A percentile compares a stretch with the other conserved stretches of the same genome.
Conservation (phyloP, 2,329 filamentous ascomycete species). For the Pestalotiopsis sp. region DNA sequence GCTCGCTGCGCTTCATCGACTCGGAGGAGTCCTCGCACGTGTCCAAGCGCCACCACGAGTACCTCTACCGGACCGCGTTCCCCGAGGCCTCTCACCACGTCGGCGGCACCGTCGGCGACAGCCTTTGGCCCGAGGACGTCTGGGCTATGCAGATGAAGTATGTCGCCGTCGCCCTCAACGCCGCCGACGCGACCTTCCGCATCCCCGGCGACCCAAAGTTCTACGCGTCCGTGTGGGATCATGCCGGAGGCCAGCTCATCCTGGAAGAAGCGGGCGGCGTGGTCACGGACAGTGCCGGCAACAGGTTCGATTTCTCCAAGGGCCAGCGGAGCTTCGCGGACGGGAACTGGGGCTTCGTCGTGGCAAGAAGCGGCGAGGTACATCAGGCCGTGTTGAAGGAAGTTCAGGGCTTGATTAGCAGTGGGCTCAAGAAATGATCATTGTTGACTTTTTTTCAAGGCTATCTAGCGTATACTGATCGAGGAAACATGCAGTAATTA, state of each 20-base stretch:
- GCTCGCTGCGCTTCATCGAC: conserved; percentile 4
- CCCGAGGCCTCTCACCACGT: neutral
- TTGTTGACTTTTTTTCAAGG: neutral
- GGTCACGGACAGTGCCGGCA: conserved; percentile 52
- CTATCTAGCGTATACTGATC: neutral
- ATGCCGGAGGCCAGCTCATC: conserved; percentile 54
- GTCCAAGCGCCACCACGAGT: conserved; percentile 1
- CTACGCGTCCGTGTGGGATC: conserved; percentile 52
- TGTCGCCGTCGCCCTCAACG: conserved; percentile 6
- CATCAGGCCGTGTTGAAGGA: neutral
- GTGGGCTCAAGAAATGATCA: neutral
- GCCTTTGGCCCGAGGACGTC: conserved; percentile 1
- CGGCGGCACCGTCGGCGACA: neutral
- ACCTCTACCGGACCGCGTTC: neutral
- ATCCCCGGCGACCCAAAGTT: conserved; percentile 6
- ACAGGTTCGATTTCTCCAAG: neutral
- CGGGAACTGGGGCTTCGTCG: conserved; percentile 5
- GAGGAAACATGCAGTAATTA: neutral
- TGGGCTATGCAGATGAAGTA: conserved; percentile 14
- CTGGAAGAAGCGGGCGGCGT: conserved; percentile 51
- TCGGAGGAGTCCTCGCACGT: neutral
- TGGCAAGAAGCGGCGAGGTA: neutral
- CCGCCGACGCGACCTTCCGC: conserved; percentile 8
- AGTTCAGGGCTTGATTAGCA: neutral
- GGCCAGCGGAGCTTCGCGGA: neutral